These are phyloP conservation scores for Fusarium tupiense DNA, from an alignment of 2,329 filamentous ascomycete genomes.

Conservation along the genomic window DNA sequence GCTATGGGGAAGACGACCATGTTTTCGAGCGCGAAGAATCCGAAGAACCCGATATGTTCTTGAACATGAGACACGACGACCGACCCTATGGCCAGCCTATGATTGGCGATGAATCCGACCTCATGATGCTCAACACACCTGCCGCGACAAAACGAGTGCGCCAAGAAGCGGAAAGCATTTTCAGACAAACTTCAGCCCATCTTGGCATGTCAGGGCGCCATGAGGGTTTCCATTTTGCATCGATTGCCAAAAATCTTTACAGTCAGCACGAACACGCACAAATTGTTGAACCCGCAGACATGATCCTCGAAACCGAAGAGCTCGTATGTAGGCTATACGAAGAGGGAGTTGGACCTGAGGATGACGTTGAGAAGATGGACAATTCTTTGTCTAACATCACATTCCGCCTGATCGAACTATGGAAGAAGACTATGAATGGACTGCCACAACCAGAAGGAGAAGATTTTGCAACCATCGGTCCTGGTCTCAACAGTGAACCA, in stretches of 20 bases:
- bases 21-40: constrained; percentile 52
- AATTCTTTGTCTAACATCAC: constrained; percentile 65
- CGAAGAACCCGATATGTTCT: constrained; percentile 59
- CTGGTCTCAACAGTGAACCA: constrained; percentile 67
- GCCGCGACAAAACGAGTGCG: constrained; percentile 63
- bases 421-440: constrained; percentile 63
- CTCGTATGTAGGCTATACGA: constrained; percentile 73
- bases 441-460: constrained; percentile 61
- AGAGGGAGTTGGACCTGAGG: constrained; percentile 65
- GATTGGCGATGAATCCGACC: constrained; percentile 59
- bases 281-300: constrained; percentile 73
- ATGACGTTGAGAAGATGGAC: constrained; percentile 66
- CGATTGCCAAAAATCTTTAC: constrained; percentile 78
- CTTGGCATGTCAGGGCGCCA: constrained; percentile 55
- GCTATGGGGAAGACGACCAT: constrained; percentile 54
- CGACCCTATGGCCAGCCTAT: constrained; percentile 51
- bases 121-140: constrained; percentile 66
- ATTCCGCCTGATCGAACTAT: constrained; percentile 62
- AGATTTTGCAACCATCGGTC: constrained; percentile 71
- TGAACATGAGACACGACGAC: constrained; percentile 59
- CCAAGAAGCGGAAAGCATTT: constrained; percentile 65
- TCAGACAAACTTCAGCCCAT: constrained; percentile 61
- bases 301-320: constrained; percentile 81
- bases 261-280: constrained; percentile 62
- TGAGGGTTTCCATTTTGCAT: constrained; percentile 71